Percentiles rank a stretch among this genome's conserved stretches.
Evolutionary conservation across 768 basidiomycete genomes (phyloP).

Genomic region (Pilatotrama ljubarskyi): DNA sequence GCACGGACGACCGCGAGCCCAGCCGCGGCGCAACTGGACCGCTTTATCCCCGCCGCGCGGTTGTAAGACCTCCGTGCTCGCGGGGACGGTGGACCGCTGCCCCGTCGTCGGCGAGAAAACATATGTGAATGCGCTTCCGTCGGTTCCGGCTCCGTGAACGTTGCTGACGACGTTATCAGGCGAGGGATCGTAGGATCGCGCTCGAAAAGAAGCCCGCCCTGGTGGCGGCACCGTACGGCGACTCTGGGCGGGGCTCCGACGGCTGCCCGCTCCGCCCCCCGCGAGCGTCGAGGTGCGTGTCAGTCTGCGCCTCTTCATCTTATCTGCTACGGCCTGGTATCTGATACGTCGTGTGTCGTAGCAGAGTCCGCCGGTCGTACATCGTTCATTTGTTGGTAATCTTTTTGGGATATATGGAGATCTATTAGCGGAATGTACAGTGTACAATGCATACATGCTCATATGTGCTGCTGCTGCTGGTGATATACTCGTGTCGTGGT

Average conservation of each 20-base stretch:
- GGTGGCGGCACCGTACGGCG: background rate
- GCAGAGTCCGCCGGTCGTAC: background rate
- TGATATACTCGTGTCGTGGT: background rate
- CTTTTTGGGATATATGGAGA: background rate
- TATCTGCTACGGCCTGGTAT: too few relatives aligned
- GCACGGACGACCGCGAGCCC: background rate
- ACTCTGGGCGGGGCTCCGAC: constrained; percentile 17
- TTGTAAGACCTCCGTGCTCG: constrained; percentile 8
- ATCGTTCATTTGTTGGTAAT: background rate
- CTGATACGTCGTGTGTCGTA: background rate
- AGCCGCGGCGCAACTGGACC: background rate
- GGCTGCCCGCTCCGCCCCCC: constrained; percentile 12
- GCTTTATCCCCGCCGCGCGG: constrained; percentile 22
- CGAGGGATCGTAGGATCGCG: background rate
- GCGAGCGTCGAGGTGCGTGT: background rate
- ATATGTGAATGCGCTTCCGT: background rate
- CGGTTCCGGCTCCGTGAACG: constrained; percentile 17
- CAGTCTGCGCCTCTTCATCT: background rate
- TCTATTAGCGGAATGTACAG: constrained; percentile 1
- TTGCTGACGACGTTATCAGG: constrained; percentile 17
- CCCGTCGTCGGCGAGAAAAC: background rate
- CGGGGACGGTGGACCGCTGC: too few relatives aligned
- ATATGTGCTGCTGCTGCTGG: background rate
- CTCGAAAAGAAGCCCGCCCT: background rate
- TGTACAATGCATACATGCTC: background rate